Evolutionary conservation across 2,329 filamentous ascomycete genomes (phyloP), one percentile per base, ranked within the genome.

Genomic region (Trichoderma simmonsii): DNA sequence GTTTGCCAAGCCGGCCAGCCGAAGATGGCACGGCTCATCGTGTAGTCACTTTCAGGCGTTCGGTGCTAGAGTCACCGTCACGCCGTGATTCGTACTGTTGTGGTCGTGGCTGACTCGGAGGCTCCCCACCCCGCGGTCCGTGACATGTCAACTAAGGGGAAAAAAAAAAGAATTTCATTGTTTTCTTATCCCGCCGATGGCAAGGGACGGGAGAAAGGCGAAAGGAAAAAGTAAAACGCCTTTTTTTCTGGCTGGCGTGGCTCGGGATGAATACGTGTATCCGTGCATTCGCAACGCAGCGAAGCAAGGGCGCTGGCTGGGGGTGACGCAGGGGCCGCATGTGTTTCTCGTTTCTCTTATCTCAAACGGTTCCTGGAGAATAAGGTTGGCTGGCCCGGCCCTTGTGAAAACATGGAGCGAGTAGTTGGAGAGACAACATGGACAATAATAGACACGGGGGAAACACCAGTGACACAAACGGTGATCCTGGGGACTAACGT

Each of bases 371-470:
- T 24, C 32, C 39, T 32, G 8, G 39, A 70, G 67, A 70, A 70
- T 70, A 70, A 70, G 67, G 67, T 70, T 70, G 57, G 39, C 67
- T 61, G 57, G 57, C 57, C 28, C 57, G 39, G 34, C 39, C 67
- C 67, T 62, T 70, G 57, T n/a, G 34, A 36, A 70, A 70, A 54
- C 57, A 34, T 8, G 67, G 54, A 54, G 28, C 56, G 39, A 61
- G 39, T 6, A 30, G 54, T 59, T 39, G 56, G 36, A 51, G 28
- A 32, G 15, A 4, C 11, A 59, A 18, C 21, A 7, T 39, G 7
- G 34, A 32, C 28, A 34, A 48, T 34, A 48, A 24, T 48, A 43
- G 54, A 59, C 28, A 39, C 56, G 32, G 56, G 36, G 43, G 63
- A 36, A 56, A 24, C 24, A 26, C 48, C 28, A 66, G 63, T 60